Percentiles rank a stretch among this genome's conserved stretches.
Conservation (phyloP, 2,329 filamentous ascomycete species). For the Colletotrichum euphorbiae region DNA sequence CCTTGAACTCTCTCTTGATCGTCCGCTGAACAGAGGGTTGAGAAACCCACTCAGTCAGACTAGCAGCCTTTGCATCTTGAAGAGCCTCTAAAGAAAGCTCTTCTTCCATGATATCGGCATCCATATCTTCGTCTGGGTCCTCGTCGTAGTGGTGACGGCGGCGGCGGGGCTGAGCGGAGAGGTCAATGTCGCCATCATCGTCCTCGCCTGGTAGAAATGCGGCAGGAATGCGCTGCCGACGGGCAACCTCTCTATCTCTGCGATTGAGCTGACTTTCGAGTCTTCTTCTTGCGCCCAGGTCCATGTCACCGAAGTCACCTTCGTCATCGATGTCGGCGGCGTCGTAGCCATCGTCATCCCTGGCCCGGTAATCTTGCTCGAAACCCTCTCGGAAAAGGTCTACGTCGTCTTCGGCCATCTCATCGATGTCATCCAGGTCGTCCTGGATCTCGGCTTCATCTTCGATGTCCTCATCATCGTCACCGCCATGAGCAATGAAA, state of each 20-base stretch:
- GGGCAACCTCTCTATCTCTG: conserved; percentile 77
- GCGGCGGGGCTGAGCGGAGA: conserved; percentile 86
- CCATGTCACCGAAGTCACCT: conserved; percentile 77
- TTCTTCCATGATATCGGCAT: conserved; percentile 93
- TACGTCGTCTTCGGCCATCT: conserved; percentile 83
- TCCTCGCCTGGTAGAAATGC: conserved; percentile 85
- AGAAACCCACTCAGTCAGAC: conserved; percentile 94
- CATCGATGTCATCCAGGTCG: conserved; percentile 81
- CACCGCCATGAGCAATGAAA: conserved; percentile 73
- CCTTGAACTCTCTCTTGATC: conserved; percentile 96
- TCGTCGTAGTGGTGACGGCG: conserved; percentile 94
- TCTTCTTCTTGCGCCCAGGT: conserved; percentile 72
- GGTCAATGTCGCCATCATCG: conserved; percentile 84
- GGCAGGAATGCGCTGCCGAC: conserved; percentile 74
- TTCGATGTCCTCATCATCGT: conserved; percentile 78
- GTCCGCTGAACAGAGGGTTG: conserved; percentile 90
- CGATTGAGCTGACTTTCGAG: conserved; percentile 80
- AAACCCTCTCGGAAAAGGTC: conserved; percentile 82
- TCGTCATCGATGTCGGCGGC: conserved; percentile 81
- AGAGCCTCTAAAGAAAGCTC: conserved; percentile 93
- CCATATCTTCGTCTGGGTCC: conserved; percentile 91
- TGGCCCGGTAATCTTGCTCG: conserved; percentile 76
- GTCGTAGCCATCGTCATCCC: conserved; percentile 77
- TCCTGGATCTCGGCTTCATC: conserved; percentile 79
- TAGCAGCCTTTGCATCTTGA: conserved; percentile 92